These are phyloP conservation scores for Plasmopara muralis DNA, from an alignment of 352 stramenopile genomes.

Conservation along the genomic window DNA sequence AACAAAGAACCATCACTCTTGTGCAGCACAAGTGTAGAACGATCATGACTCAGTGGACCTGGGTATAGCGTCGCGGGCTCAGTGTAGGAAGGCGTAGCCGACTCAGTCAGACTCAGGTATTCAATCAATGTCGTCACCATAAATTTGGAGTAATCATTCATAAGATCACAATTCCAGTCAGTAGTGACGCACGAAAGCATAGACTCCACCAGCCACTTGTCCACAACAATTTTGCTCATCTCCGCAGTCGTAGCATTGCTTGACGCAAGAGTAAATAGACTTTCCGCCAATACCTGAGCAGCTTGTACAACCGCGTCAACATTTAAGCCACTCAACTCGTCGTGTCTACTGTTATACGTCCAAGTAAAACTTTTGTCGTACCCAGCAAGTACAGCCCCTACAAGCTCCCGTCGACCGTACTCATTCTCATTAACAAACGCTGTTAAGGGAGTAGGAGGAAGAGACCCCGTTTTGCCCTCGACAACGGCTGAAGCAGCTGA, in stretches of 20 bases:
- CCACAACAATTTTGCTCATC: slow-evolving; percentile 39
- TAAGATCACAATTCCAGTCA: slow-evolving; percentile 67
- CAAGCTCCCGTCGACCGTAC: slow-evolving; percentile 53
- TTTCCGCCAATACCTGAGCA: slow-evolving; percentile 69
- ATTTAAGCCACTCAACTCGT: slow-evolving; percentile 44
- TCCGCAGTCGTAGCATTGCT: slow-evolving; percentile 37
- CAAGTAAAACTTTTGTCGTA: slow-evolving; percentile 53
- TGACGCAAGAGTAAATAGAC: slow-evolving; percentile 54
- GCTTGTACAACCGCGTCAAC: slow-evolving; percentile 45
- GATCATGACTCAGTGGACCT: slow-evolving; percentile 36
- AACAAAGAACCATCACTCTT: slow-evolving; percentile 29
- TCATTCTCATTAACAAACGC: slow-evolving; percentile 73
- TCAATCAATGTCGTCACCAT: slow-evolving; percentile 60
- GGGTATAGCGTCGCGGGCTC: slow-evolving; percentile 54
- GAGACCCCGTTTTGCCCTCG: slow-evolving; percentile 28
- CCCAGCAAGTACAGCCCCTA: slow-evolving; percentile 57
- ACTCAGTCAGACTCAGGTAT: slow-evolving; percentile 42
- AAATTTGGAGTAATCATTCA: slow-evolving; percentile 58
- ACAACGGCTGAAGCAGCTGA: slow-evolving; percentile 35
- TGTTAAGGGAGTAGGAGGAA: slow-evolving; percentile 58
- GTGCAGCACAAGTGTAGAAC: slow-evolving; percentile 48
- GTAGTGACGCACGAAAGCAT: slow-evolving; percentile 55
- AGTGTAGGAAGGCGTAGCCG: slow-evolving; percentile 46
- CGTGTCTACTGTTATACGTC: slow-evolving; percentile 64
- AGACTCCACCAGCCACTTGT: slow-evolving; percentile 43